Evolutionary conservation across 2,329 filamentous ascomycete species (phyloP), one percentile per base, ranked within the genome.

Genomic region (Aspergillus sp.): DNA sequence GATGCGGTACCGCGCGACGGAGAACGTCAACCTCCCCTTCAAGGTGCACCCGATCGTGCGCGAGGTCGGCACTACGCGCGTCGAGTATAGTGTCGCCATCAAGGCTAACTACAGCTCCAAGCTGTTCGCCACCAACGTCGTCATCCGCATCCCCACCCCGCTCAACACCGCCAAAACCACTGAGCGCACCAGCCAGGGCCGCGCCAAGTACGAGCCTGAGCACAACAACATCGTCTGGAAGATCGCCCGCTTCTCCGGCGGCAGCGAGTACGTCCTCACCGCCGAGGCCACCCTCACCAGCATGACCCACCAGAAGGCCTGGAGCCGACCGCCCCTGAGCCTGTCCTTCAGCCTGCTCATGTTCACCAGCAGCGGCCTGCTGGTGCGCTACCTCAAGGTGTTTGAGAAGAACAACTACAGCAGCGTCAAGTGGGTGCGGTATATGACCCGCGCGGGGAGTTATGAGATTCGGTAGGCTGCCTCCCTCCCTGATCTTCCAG

Each of bases 341-440:
- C 76, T 99, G 72, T 94, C 85, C 73, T 99, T 99, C 68, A 94
- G 88, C 58, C 74, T 99, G 65, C 80, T 99, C 65, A 99, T 99
- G 95, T 99, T 99, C 69, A 99, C 94, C 17, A 96, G 90, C 68
- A 95, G 89, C 1, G 94, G 94, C 0, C 71, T 99, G 67, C 70
- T 99, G 59, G 94, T 99, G 52, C 80, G 95, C 46, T 99, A 99
- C 72, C 76, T 99, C 52, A 99, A 99, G 76, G 94, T 99, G 1
- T 99, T 99, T 76, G 94, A 99, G 78, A 99, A 99, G 85, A 94
- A 84, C 73, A 97, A 97, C 73, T 99, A 99, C 72, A 95, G 89
- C 57, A 96, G 91, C 68, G 94, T 99, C 45, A 99, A 99, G 74
- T 99, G 94, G 94, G 94, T 99, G 63, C 81, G 94, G 63, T 99